Conservation (phyloP, 2,329 filamentous ascomycete genomes). For the Nannizzia gypsea region DNA sequence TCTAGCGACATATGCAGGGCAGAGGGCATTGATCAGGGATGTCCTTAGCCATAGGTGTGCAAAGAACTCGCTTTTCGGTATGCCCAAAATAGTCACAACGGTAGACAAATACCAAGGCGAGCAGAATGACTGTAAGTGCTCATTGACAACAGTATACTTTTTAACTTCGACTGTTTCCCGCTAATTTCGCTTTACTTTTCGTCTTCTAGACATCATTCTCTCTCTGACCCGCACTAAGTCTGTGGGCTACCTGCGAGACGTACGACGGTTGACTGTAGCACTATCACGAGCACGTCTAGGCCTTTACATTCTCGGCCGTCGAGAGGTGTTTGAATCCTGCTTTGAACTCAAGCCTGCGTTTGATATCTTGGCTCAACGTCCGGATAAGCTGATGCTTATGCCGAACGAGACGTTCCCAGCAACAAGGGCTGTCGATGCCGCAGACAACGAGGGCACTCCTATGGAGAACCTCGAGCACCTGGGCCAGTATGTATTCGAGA, state of each 20-base stretch:
- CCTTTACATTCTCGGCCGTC: constrained; percentile 80
- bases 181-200: background rate
- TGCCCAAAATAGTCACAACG: constrained; percentile 81
- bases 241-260: constrained; percentile 85
- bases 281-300: constrained; percentile 85
- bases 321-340: constrained; percentile 77
- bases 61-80: constrained; percentile 70
- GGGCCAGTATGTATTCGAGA: constrained; percentile 91
- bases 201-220: constrained; percentile 70
- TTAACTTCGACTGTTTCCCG: background rate
- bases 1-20: constrained; percentile 85
- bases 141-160: background rate
- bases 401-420: constrained; percentile 80
- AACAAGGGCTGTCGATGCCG: constrained; percentile 36
- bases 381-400: constrained; percentile 68
- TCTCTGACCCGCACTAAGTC: constrained; percentile 80
- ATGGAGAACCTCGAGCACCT: constrained; percentile 93
- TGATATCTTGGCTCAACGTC: constrained; percentile 60
- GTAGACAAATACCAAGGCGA: constrained; percentile 99
- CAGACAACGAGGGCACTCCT: constrained; percentile 41
- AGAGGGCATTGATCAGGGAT: constrained; percentile 76
- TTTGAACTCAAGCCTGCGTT: constrained; percentile 83
- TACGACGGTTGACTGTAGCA: constrained; percentile 86
- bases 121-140: constrained; percentile 74
- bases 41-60: constrained; percentile 74